phyloP scores from a whole-genome alignment of 768 basidiomycete genomes.

The Serendipita sp. region DNA sequence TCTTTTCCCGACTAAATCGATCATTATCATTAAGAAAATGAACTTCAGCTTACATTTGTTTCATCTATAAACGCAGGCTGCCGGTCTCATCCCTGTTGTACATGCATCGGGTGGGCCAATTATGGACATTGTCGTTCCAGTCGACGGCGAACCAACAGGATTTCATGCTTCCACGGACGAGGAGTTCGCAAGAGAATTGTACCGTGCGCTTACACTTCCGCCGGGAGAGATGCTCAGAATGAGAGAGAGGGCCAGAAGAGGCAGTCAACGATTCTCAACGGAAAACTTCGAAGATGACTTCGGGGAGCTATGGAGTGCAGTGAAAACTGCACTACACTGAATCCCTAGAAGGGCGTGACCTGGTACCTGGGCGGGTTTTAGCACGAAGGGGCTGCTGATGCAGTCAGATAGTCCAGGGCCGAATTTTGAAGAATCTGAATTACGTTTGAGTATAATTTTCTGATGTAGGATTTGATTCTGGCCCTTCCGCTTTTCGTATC shows the following conservation, averaged over 20 bases:
- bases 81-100: slow-evolving; percentile 80
- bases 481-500: no score
- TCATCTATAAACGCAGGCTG: slow-evolving; percentile 40
- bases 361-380: no score
- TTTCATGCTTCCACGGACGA: slow-evolving; percentile 59
- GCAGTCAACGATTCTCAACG: slow-evolving; percentile 63
- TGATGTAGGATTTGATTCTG: no score
- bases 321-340: neutral
- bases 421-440: no score
- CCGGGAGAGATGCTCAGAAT: slow-evolving; percentile 41
- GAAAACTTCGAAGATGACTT: slow-evolving; percentile 62
- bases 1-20: neutral
- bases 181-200: slow-evolving; percentile 52
- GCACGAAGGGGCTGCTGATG: no score
- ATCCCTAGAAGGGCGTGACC: no score
- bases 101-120: slow-evolving; percentile 90
- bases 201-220: slow-evolving; percentile 44
- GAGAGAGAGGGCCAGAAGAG: slow-evolving; percentile 48
- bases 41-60: neutral
- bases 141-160: slow-evolving; percentile 59
- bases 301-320: slow-evolving; percentile 16
- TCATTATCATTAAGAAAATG: neutral
- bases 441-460: no score
- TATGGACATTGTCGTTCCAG: slow-evolving; percentile 79
- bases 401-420: no score